Evolutionary conservation across 768 basidiomycete genomes (phyloP), one percentile per base, ranked within the genome.

Genomic region (Candolleomyces aberdarensis): DNA sequence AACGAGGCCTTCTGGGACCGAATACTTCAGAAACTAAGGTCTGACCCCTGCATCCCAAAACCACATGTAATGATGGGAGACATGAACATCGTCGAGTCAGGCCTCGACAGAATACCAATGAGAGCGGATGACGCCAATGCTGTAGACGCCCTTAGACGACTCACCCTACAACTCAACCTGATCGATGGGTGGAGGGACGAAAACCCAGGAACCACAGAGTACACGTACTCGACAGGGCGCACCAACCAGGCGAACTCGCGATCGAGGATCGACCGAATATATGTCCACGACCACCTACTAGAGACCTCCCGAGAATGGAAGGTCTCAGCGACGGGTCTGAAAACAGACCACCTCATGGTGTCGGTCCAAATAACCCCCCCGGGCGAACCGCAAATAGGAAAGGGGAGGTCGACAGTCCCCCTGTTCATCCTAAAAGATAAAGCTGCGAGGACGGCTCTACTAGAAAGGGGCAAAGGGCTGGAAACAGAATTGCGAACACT

Each of bases 1-100:
- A 74, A 78, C 29, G 53, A 52, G 2, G 13, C 44, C 0, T 77
- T 79, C 66, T 78, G 72, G n/a, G n/a, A n/a, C n/a, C n/a, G n/a
- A n/a, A n/a, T n/a, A n/a, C n/a, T n/a, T n/a, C n/a, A n/a, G n/a
- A n/a, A n/a, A n/a, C n/a, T n/a, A n/a, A n/a, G n/a, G n/a, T n/a
- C n/a, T n/a, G n/a, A n/a, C n/a, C n/a, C n/a, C n/a, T n/a, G n/a
- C n/a, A n/a, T n/a, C 73, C 40, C 58, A 29, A 48, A 65, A 10
- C 57, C 71, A 8, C 11, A 65, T 4, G 22, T n/a, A n/a, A 56
- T 83, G 51, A 26, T 74, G 0, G 78, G 79, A 0, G 78, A 83
- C 60, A 75, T 76, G 48, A 82, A 83, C 61, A 40, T 81, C 0
- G 60, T 70, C 1, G 57, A n/a, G n/a, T n/a, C n/a, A n/a, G n/a